Base-by-base conservation (phyloP, 805 yeast species). In the Metahyphopichia silvanorum region DNA sequence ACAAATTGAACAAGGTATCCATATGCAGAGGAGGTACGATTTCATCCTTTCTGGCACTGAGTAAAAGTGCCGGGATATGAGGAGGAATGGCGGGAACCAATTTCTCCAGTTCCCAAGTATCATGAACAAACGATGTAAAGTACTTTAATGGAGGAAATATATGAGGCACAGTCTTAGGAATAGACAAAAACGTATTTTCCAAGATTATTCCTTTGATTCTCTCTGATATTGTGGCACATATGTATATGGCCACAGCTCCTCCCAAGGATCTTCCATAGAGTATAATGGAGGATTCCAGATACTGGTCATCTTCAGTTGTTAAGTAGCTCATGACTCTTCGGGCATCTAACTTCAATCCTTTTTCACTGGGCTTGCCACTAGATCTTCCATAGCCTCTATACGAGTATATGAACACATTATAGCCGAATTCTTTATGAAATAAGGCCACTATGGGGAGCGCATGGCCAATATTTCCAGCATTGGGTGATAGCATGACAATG, bases 381-480 rank as follows among this genome's bases (percentile, higher is more conserved):
- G 91, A 80, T 29, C 69, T 60, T 0, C 97, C 97, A 56, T 89
- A 89, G 0, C 98, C 98, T 46, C 98, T 66, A 57, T 91, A 91
- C 1, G 95, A 86, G 45, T 86, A 83, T 4, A 86, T 77, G 29
- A 91, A 74, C 2, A 88, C 95, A 55, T 89, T 87, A 58, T 79
- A 77, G 10, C 77, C 76, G 56, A 82, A 71, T 23, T 67, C 60
- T 30, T 67, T 60, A 57, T 76, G 85, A 40, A 89, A 78, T 7
- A 82, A 55, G 29, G 79, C 69, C 3, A 85, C 95, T 6, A 87
- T 75, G 2, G 96, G 96, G 29, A 91, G 63, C 18, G 84, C 80
- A 51, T 86, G 87, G 12, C 98, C 98, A 42, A 91, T 91, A 55
- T 93, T 91, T 4, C 98, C 98, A 2, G 97, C 97, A 58, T 91